A percentile compares a stretch with the other conserved stretches of the same genome.
These are phyloP conservation scores for Neofusicoccum kwambonambiense DNA, from an alignment of 2,329 filamentous ascomycete species.

Conservation along the genomic window DNA sequence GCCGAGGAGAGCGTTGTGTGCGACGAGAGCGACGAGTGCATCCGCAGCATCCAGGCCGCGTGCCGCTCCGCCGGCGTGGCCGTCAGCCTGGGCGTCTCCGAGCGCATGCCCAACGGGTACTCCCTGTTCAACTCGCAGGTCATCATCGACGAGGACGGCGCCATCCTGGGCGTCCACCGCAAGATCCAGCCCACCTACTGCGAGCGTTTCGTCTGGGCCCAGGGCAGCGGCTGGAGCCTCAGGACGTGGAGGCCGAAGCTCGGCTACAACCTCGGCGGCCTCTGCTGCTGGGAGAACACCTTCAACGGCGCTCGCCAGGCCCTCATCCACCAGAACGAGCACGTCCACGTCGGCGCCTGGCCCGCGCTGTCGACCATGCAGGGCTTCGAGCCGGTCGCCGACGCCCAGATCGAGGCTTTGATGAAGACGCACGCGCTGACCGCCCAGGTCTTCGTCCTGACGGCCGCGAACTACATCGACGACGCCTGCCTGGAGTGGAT, in stretches of 20 bases:
- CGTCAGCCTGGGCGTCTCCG: conserved; percentile 36
- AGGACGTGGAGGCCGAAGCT: conserved; percentile 23
- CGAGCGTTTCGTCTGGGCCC: conserved; percentile 37
- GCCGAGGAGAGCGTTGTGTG: conserved; percentile 37
- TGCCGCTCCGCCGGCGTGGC: conserved; percentile 33
- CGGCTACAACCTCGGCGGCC: conserved; percentile 35
- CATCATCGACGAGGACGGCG: conserved; percentile 33
- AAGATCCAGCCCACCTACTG: conserved; percentile 39
- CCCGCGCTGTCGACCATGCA: conserved; percentile 37
- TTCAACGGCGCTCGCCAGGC: conserved; percentile 41
- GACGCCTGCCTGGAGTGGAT: conserved; percentile 43
- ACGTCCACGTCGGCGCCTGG: conserved; percentile 40
- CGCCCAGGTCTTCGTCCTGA: conserved; percentile 46
- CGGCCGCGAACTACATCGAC: conserved; percentile 45
- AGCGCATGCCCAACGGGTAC: conserved; percentile 33
- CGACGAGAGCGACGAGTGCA: conserved; percentile 29
- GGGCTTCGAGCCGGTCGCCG: conserved; percentile 42
- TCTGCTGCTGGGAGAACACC: conserved; percentile 40
- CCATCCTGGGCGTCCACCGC: conserved; percentile 37
- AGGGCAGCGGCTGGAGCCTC: conserved; percentile 34
- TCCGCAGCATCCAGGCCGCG: conserved; percentile 32
- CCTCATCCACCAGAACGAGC: conserved; percentile 33
- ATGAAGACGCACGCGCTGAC: conserved; percentile 49
- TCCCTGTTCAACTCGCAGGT: conserved; percentile 39
- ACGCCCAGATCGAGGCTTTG: conserved; percentile 47